These are phyloP conservation scores for Kregervanrija delftensis DNA, from an alignment of 805 yeast species.

Conservation along the genomic window DNA sequence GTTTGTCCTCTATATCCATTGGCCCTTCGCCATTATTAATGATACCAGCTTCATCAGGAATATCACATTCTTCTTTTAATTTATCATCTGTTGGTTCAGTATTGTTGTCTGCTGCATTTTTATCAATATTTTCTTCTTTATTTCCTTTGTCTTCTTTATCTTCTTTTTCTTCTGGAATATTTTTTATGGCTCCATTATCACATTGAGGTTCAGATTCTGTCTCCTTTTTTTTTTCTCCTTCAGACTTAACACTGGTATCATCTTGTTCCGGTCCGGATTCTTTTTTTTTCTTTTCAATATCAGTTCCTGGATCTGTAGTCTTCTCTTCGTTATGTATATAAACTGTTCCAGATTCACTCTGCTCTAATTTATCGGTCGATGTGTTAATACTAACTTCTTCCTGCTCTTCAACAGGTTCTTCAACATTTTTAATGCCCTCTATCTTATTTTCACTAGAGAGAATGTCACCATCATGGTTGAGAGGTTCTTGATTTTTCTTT, in stretches of 20 bases:
- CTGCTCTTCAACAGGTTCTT: slow-evolving; percentile 2
- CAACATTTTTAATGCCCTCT: not conserved
- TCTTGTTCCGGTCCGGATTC: slow-evolving; percentile 3
- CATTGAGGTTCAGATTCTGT: slow-evolving; percentile 5
- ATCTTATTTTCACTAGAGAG: not conserved
- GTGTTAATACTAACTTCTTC: not conserved
- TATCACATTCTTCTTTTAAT: slow-evolving; percentile 2
- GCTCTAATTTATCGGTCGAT: not conserved
- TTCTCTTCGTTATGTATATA: slow-evolving; percentile 9
- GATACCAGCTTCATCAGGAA: slow-evolving; percentile 4
- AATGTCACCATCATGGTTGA: not conserved
- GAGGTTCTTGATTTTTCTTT: not conserved
- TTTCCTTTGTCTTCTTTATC: not conserved
- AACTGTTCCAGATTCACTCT: slow-evolving; percentile 2
- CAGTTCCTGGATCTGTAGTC: slow-evolving; percentile 6
- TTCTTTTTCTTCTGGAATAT: slow-evolving; percentile 2
- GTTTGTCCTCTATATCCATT: slow-evolving; percentile 1
- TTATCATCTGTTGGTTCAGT: slow-evolving; percentile 1
- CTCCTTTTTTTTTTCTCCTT: not conserved
- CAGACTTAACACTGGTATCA: not conserved
- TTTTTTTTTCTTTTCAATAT: slow-evolving; percentile 4
- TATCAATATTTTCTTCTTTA: not conserved
- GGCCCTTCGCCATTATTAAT: not conserved
- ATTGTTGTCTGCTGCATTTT: not conserved
- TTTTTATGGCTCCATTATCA: slow-evolving; percentile 4